Conservation (phyloP, 176 grass and related monocot genomes). For the Cenchrus fungigraminus region DNA sequence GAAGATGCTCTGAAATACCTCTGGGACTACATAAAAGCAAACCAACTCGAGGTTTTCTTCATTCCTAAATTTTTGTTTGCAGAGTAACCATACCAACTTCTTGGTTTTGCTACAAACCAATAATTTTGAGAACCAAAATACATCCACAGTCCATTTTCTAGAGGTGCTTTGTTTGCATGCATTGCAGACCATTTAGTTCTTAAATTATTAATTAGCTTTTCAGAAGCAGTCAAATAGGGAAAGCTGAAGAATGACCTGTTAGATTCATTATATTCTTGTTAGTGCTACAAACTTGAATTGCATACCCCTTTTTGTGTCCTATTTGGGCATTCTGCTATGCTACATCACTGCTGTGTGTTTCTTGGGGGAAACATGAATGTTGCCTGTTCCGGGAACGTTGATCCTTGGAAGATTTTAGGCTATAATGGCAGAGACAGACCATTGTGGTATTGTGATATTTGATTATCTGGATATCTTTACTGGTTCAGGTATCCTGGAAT, state of each 20-base stretch:
- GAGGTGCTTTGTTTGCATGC: neutral
- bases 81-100: neutral
- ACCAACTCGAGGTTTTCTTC: conserved; percentile 76
- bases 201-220: conserved; percentile 18
- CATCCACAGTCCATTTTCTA: neutral
- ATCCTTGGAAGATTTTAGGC: neutral
- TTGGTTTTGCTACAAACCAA: conserved; percentile 18
- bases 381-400: neutral
- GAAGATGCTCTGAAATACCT: conserved; percentile 71
- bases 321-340: neutral
- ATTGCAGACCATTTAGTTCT: neutral
- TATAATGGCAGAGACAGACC: neutral
- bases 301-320: neutral
- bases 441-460: neutral
- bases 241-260: neutral
- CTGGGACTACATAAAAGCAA: conserved; percentile 91
- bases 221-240: neutral
- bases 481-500: conserved; percentile 1
- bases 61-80: conserved; percentile 16
- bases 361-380: neutral
- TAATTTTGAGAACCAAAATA: neutral
- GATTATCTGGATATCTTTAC: conserved; percentile 1
- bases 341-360: neutral
- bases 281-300: neutral
- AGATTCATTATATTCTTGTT: neutral